These are phyloP conservation scores for Perilla frutescens DNA, from an alignment of 257 asterid species.

Conservation along the genomic window DNA sequence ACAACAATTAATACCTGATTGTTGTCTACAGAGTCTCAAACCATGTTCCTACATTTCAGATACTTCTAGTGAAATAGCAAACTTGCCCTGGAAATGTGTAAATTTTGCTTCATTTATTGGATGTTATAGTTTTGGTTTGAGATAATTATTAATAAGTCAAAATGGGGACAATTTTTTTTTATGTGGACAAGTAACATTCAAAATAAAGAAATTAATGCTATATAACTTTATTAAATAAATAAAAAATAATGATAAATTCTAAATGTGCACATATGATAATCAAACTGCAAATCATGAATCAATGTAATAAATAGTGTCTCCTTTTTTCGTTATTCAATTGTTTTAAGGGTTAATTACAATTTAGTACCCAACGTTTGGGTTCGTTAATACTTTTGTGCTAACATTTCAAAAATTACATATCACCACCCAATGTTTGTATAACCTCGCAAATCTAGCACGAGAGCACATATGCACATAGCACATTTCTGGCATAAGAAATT, in stretches of 20 bases:
- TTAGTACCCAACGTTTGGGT: too few relatives aligned
- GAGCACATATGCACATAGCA: too few relatives aligned
- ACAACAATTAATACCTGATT: constrained; percentile 15
- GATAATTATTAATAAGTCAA: not conserved
- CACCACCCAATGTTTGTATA: too few relatives aligned
- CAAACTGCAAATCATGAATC: constrained; percentile 11
- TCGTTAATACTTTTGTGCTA: too few relatives aligned
- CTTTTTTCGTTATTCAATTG: not conserved
- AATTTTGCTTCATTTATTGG: not conserved
- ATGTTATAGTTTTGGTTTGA: constrained; percentile 10
- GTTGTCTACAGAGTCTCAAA: constrained; percentile 8
- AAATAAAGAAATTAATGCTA: not conserved
- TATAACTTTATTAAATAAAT: not conserved
- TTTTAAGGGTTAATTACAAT: not conserved
- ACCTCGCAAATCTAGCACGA: too few relatives aligned
- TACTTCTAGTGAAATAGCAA: constrained; percentile 11
- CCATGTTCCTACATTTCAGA: constrained; percentile 21
- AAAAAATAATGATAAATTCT: not conserved
- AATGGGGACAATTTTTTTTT: not conserved
- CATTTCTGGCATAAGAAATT: too few relatives aligned
- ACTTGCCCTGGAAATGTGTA: not conserved
- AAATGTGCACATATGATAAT: not conserved
- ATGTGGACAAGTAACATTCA: not conserved
- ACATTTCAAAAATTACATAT: too few relatives aligned
- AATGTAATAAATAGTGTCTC: not conserved